These are phyloP conservation scores for Akanthomyces muscarius DNA, from an alignment of 2,329 filamentous ascomycete genomes.

Conservation along the genomic window DNA sequence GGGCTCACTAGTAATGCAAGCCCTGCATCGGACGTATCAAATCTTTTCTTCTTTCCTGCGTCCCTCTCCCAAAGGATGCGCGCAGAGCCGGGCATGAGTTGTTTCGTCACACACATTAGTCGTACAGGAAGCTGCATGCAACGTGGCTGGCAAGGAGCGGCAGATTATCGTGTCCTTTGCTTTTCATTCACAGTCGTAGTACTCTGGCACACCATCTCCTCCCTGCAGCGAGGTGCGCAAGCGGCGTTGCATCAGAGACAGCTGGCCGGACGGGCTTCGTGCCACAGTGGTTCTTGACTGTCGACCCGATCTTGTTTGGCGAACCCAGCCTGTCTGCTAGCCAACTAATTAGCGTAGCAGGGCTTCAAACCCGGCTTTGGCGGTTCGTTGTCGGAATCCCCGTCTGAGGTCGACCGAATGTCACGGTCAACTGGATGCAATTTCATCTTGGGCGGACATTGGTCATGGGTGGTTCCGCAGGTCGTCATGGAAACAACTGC, in stretches of 20 bases:
- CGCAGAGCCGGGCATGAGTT: neutral
- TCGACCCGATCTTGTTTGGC: conserved; percentile 3
- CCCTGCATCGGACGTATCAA: conserved; percentile 1
- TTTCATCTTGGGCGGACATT: neutral
- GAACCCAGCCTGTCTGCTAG: neutral
- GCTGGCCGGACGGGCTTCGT: neutral
- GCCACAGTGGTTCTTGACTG: conserved; percentile 3
- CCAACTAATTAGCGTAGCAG: neutral
- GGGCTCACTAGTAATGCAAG: conserved; percentile 1
- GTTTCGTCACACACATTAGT: conserved; percentile 4
- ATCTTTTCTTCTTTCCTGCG: neutral
- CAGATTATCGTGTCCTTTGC: neutral
- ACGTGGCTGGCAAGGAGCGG: conserved; percentile 10
- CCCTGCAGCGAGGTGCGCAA: neutral
- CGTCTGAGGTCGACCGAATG: neutral
- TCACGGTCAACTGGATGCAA: neutral
- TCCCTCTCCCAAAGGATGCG: neutral
- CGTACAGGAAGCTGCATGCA: conserved; percentile 1
- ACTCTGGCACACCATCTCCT: neutral
- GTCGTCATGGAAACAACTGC: conserved; percentile 6
- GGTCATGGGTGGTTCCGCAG: neutral
- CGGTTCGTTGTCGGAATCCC: neutral
- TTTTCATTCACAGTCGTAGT: neutral
- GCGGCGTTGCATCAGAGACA: neutral
- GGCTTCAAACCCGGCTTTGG: neutral